Conservation (phyloP, 2,329 filamentous ascomycete species). For the Huntiella moniliformis region DNA sequence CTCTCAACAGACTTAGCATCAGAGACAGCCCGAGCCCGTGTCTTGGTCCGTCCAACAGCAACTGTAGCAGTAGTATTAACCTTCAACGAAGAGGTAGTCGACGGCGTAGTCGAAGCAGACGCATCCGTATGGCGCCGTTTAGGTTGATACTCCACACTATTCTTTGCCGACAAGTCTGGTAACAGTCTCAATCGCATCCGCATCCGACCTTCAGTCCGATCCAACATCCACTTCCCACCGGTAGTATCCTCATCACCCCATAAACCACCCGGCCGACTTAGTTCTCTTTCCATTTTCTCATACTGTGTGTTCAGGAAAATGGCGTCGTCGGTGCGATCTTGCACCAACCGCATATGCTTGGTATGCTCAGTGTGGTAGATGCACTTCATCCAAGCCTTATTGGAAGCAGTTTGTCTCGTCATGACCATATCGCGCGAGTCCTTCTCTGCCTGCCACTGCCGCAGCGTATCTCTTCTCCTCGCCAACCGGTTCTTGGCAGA, state of each 20-base stretch:
- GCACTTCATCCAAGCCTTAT: conserved; percentile 84
- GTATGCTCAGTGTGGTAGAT: conserved; percentile 83
- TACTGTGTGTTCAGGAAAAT: conserved; percentile 59
- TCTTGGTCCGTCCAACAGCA: conserved; percentile 4
- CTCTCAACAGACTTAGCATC: conserved; percentile 8
- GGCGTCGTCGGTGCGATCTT: conserved; percentile 86
- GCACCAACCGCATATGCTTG: conserved; percentile 72
- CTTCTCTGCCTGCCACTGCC: conserved; percentile 57
- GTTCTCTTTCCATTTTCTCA: conserved; percentile 57
- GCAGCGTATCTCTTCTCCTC: conserved; percentile 67
- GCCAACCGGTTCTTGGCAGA: conserved; percentile 49
- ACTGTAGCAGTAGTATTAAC: conserved; percentile 16
- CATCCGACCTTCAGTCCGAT: conserved; percentile 87
- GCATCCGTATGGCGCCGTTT: conserved; percentile 47
- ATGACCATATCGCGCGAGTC: conserved; percentile 50
- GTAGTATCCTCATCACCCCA: conserved; percentile 24
- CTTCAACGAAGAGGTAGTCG: conserved; percentile 19
- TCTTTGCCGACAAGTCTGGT: conserved; percentile 50
- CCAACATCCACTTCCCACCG: conserved; percentile 68
- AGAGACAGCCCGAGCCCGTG: conserved; percentile 7
- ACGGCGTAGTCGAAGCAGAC: neutral
- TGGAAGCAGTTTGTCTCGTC: conserved; percentile 68
- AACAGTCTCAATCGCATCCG: conserved; percentile 81
- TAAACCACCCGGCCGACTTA: conserved; percentile 55
- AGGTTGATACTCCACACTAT: conserved; percentile 56